Percentiles rank a stretch among this genome's conserved stretches.
Conservation (phyloP, 805 yeast genomes). For the Cyberlindnera petersonii region DNA sequence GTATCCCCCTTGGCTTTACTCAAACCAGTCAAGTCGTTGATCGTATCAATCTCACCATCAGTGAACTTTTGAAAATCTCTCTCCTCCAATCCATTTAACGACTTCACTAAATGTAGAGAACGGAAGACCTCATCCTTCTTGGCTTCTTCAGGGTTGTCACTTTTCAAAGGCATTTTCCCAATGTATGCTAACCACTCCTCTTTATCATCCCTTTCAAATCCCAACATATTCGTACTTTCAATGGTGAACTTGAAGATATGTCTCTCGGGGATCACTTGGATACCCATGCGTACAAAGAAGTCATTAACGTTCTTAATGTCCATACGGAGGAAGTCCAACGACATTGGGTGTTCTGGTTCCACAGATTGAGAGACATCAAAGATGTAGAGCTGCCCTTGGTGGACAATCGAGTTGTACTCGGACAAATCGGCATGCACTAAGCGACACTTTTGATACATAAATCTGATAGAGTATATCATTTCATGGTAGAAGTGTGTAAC, state of each 20-base stretch:
- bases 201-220: slow-evolving; percentile 34
- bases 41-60: slow-evolving; percentile 75
- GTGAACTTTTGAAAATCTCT: slow-evolving; percentile 79
- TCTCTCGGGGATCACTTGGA: slow-evolving; percentile 77
- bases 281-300: slow-evolving; percentile 70
- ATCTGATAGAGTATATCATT: slow-evolving; percentile 79
- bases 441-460: slow-evolving; percentile 82
- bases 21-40: slow-evolving; percentile 55
- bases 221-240: slow-evolving; percentile 38
- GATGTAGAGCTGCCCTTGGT: slow-evolving; percentile 70
- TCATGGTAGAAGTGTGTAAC: slow-evolving; percentile 67
- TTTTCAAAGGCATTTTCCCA: slow-evolving; percentile 53
- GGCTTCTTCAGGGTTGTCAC: slow-evolving; percentile 45
- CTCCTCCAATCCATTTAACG: slow-evolving; percentile 82
- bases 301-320: slow-evolving; percentile 94
- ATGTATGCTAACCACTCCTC: slow-evolving; percentile 41
- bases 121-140: slow-evolving; percentile 87
- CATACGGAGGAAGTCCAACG: slow-evolving; percentile 92
- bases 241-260: slow-evolving; percentile 74
- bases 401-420: slow-evolving; percentile 90
- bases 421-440: slow-evolving; percentile 95
- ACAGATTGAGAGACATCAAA: slow-evolving; percentile 97
- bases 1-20: slow-evolving; percentile 28
- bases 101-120: slow-evolving; percentile 69
- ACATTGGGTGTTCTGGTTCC: slow-evolving; percentile 97